Base-by-base conservation (phyloP, 345 rosid genomes). In the Lumnitzera littorea region DNA sequence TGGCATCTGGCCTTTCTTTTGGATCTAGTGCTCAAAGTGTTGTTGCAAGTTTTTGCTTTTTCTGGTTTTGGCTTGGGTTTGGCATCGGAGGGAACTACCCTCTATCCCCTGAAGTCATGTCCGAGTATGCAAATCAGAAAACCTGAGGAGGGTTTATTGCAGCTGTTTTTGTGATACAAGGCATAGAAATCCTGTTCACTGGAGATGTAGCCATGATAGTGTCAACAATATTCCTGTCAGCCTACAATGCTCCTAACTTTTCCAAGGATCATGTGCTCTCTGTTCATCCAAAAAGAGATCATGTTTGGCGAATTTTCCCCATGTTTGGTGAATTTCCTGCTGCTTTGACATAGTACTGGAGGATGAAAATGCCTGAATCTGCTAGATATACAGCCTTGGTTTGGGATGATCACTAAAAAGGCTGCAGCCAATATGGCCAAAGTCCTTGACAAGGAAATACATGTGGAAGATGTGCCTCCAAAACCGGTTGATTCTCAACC, bases 71-170 rank as follows among this genome's bases (percentile, higher is more conserved):
- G 96, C 92, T 85, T 0, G 92, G 92, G 2, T 85, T 85, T 11
- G 92, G 96, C 25, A 88, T 88, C 16, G 92, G 96, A 17, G 96
- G 96, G 4, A 92, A 88, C 68, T 88, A 88, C 57, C 96, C 96
- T 0, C 89, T 88, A 24, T 88, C 96, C 0, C 88, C 92, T 4
- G 86, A 82, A 23, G 84, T 88, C 50, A 88, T 88, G 92, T 88
- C 92, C 0, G 92, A 88, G 63, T 88, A 88, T 31, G 83, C 90
- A 49, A 84, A 74, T 68, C 81, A 79, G 56, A 80, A 76, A 60
- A 85, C 91, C 10, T 68, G 90, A 53, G 96, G 96, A 2, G 88
- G 76, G 3, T 88, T 88, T 59, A 78, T 86, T 3, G 96, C 90
- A 0, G 90, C 90, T 0, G 96, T 85, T 10, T 88, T 85, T 51